Percentiles rank a stretch among this genome's conserved stretches.
Evolutionary conservation across 2,329 filamentous ascomycete genomes (phyloP).

Genomic region (Dothideomycetes sp.): DNA sequence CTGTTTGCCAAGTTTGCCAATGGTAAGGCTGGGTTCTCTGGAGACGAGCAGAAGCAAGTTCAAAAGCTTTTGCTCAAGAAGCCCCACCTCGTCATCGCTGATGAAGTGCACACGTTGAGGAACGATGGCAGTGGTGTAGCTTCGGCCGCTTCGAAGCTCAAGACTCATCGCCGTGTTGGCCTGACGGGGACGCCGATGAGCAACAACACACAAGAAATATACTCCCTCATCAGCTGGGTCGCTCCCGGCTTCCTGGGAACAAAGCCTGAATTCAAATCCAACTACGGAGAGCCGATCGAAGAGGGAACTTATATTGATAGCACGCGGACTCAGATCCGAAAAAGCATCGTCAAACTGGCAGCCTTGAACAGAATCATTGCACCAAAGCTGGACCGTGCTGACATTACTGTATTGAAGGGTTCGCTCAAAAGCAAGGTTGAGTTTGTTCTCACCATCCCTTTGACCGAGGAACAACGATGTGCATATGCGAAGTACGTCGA

Average conservation of each 20-base stretch:
- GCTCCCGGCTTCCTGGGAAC: slow-evolving; percentile 68
- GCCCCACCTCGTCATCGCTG: slow-evolving; percentile 68
- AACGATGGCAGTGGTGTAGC: slow-evolving; percentile 49
- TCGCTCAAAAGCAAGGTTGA: slow-evolving; percentile 69
- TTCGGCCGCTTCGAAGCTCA: slow-evolving; percentile 48
- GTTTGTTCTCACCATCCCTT: slow-evolving; percentile 66
- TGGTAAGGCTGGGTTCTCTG: slow-evolving; percentile 41
- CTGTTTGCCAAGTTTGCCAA: slow-evolving; percentile 49
- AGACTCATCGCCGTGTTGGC: slow-evolving; percentile 64
- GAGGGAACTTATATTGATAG: slow-evolving; percentile 62
- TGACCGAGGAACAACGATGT: slow-evolving; percentile 55
- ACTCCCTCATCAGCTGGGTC: slow-evolving; percentile 80
- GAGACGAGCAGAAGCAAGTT: slow-evolving; percentile 32
- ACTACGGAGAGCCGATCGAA: slow-evolving; percentile 66
- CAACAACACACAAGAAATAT: slow-evolving; percentile 78
- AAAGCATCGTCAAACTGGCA: slow-evolving; percentile 56
- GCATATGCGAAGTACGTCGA: slow-evolving; percentile 52
- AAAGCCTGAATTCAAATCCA: slow-evolving; percentile 54
- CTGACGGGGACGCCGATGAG: slow-evolving; percentile 79
- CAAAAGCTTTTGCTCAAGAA: slow-evolving; percentile 45
- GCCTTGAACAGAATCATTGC: slow-evolving; percentile 63
- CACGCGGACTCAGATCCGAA: slow-evolving; percentile 43
- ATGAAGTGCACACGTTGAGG: slow-evolving; percentile 78
- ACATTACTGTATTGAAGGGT: slow-evolving; percentile 56
- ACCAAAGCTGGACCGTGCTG: slow-evolving; percentile 69